Evolutionary conservation across 2,329 filamentous ascomycete genomes (phyloP), one percentile per base, ranked within the genome.

Genomic region (Pestalotiopsis sp.): DNA sequence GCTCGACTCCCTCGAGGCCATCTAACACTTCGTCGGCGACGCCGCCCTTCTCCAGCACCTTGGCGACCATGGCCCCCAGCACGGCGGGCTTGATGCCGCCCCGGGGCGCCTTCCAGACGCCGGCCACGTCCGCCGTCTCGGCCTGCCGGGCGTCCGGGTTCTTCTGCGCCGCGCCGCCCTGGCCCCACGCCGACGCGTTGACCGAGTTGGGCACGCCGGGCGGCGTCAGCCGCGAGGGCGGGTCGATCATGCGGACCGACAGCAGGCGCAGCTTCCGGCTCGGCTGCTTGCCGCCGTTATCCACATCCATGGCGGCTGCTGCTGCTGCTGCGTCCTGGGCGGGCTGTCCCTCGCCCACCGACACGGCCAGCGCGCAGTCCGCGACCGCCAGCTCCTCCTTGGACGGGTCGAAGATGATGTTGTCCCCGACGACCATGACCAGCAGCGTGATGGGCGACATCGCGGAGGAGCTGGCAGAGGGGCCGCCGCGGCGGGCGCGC

Each of bases 311-410:
- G 45, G 77, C 56, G 20, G 78, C 1, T 78, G 77, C 58, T 6
- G 74, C 58, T 6, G 74, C 71, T 14, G 68, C 71, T 27, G 75
- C 72, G 41, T 68, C 64, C 39, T 39, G 14, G 17, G 52, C 4
- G 6, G 62, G 57, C 13, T 70, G 64, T 13, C 27, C 68, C 73
- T 88, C 87, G 17, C 89, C 89, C 41, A 97, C 87, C 0, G 94
- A 97, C 4, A 98, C 88, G 1, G 95, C 96, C 60, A 98, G 85
- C 3, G 96, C 93, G 13, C 91, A 90, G 76, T 98, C 95, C 1
- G 96, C 96, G 3, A 98, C 95, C 2, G 94, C 93, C 17, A 99
- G 90, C 80, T 99, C 96, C 79, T 98, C 95, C 73, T 91, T 91
- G 66, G 90, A 92, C 0, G 96, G 95, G 79, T 99, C 96, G 82